These are phyloP conservation scores for Aspergillus biplanus DNA, from an alignment of 495 filamentous ascomycete genomes.

Conservation along the genomic window DNA sequence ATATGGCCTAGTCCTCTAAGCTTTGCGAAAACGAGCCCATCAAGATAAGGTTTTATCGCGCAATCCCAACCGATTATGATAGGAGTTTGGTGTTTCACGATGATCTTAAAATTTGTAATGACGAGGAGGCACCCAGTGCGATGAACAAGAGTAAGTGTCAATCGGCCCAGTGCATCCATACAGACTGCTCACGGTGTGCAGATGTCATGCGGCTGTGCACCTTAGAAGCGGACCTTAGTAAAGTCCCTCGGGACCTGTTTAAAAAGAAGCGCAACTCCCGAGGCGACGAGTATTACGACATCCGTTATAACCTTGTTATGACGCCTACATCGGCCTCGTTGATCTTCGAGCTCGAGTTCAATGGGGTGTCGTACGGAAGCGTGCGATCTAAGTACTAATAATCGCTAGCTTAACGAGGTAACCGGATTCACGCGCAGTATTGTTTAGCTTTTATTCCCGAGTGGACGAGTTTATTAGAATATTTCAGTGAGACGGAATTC, in stretches of 20 bases:
- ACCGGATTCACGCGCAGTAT: too few species aligned
- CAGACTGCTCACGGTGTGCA: constrained; percentile 12
- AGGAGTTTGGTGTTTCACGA: background rate
- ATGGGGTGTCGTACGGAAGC: constrained; percentile 31
- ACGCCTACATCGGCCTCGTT: constrained; percentile 32
- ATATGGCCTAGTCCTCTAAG: constrained; percentile 13
- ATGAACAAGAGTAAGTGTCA: constrained; percentile 17
- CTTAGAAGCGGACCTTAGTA: constrained; percentile 28
- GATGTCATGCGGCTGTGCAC: constrained; percentile 23
- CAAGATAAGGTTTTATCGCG: constrained; percentile 7
- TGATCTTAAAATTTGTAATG: constrained; percentile 16
- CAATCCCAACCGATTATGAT: background rate
- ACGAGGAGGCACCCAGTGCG: constrained; percentile 4
- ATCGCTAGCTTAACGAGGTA: background rate
- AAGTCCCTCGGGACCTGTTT: constrained; percentile 31
- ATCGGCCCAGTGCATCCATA: background rate
- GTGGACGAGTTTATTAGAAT: too few species aligned
- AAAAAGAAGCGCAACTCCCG: constrained; percentile 22
- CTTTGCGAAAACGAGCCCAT: constrained; percentile 16
- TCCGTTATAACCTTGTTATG: constrained; percentile 26
- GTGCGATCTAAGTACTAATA: constrained; percentile 20
- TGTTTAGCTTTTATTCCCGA: too few species aligned
- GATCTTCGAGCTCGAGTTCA: constrained; percentile 34
- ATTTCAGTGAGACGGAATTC: too few species aligned
- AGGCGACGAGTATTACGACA: constrained; percentile 24